These are phyloP conservation scores for Candida tallmaniae DNA, from an alignment of 805 yeast species.

Conservation along the genomic window DNA sequence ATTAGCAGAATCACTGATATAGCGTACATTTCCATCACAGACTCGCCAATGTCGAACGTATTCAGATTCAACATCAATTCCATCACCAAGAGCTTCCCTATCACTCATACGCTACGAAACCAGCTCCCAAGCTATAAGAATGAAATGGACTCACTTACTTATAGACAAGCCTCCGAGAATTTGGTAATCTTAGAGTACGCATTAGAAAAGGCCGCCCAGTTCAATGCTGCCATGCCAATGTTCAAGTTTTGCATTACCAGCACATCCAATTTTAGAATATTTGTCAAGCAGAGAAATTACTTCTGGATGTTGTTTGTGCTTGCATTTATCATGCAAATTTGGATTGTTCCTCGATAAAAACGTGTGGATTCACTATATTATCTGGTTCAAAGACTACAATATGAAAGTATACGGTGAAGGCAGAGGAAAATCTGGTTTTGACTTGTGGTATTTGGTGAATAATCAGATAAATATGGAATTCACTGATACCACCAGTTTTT, in stretches of 20 bases:
- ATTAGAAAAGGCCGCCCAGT: constrained; percentile 1
- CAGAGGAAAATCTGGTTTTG: constrained; percentile 10
- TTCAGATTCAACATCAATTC: neutral
- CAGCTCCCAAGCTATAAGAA: neutral
- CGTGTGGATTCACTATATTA: constrained; percentile 25
- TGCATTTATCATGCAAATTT: constrained; percentile 14
- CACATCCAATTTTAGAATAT: constrained; percentile 9
- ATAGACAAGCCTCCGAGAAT: neutral
- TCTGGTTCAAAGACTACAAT: constrained; percentile 14
- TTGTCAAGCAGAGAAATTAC: constrained; percentile 18
- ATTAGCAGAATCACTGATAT: constrained; percentile 1
- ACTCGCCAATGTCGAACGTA: constrained; percentile 2
- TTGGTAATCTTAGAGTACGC: neutral
- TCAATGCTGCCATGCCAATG: constrained; percentile 28
- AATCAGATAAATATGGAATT: too few species aligned
- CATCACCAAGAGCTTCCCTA: neutral
- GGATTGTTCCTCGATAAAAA: constrained; percentile 17
- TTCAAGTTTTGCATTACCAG: constrained; percentile 22
- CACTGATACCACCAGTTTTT: neutral
- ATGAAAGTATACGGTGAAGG: constrained; percentile 9
- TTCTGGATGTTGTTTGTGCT: constrained; percentile 20
- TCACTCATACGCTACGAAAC: constrained; percentile 7
- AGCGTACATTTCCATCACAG: neutral
- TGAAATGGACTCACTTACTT: neutral
- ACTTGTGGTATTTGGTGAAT: constrained; percentile 5